phyloP scores from a whole-genome alignment of 2,329 filamentous ascomycete genomes.

The Albophoma yamanashiensis region DNA sequence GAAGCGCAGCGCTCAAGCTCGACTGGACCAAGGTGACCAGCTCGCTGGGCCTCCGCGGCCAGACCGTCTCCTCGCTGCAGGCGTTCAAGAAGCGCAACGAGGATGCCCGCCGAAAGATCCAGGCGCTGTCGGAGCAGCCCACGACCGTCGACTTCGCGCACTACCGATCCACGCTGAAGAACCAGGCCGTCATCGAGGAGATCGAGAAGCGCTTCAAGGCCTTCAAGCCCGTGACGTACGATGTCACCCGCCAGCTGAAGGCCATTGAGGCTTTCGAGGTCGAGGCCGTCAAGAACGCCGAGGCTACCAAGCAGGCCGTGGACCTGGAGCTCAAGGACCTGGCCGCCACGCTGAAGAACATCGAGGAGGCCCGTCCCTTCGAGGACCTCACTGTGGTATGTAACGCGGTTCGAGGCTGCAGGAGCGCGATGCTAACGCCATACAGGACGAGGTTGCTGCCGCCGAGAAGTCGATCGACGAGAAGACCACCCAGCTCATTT shows the following conservation, averaged over 20 bases:
- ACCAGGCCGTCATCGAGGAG: constrained; percentile 89
- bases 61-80: constrained; percentile 83
- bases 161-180: constrained; percentile 90
- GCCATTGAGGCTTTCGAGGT: constrained; percentile 96
- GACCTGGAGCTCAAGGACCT: constrained; percentile 91
- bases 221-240: constrained; percentile 91
- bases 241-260: constrained; percentile 89
- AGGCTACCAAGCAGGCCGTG: constrained; percentile 93
- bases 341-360: constrained; percentile 91
- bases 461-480: constrained; percentile 96
- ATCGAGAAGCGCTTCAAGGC: constrained; percentile 90
- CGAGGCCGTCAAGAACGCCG: constrained; percentile 91
- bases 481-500: constrained; percentile 88
- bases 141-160: constrained; percentile 85
- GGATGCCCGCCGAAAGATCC: constrained; percentile 89
- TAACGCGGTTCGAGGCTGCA: constrained; percentile 19
- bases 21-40: constrained; percentile 94
- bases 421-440: constrained; percentile 11
- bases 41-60: constrained; percentile 92
- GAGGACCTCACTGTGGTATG: constrained; percentile 95
- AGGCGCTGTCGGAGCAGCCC: constrained; percentile 70
- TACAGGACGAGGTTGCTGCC: constrained; percentile 83
- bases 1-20: constrained; percentile 97
- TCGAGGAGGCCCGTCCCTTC: constrained; percentile 89
- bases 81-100: constrained; percentile 99